Conservation (phyloP, 108 stramenopile species). For the Stephanodiscus minutulus region DNA sequence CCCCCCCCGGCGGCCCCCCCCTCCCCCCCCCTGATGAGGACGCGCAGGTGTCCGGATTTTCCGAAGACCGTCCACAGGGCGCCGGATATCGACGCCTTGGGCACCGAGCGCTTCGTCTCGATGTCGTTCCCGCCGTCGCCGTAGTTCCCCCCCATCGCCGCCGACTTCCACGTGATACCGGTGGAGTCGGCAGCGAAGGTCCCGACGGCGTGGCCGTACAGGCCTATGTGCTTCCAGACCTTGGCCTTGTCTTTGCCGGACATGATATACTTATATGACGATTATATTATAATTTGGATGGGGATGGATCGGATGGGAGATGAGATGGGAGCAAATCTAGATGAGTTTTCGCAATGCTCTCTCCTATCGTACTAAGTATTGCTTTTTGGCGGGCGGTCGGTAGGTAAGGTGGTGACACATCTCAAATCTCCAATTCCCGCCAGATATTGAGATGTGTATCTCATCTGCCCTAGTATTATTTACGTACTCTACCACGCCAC, state of each 20-base stretch:
- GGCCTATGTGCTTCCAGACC: conserved; percentile 87
- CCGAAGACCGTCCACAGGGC: conserved; percentile 87
- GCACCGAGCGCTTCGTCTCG: conserved; percentile 50
- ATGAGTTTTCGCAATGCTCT: too few species aligned
- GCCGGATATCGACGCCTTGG: conserved; percentile 45
- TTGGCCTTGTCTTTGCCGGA: conserved; percentile 3
- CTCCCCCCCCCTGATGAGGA: conserved; percentile 48
- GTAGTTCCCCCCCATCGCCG: conserved; percentile 39
- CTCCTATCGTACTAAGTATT: too few species aligned
- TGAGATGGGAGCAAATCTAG: too few species aligned
- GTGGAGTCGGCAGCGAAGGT: conserved; percentile 68
- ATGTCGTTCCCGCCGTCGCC: conserved; percentile 41
- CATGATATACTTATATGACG: not conserved
- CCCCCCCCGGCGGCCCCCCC: too few species aligned
- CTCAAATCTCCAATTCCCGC: too few species aligned
- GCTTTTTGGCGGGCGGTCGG: too few species aligned
- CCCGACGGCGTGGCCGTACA: conserved; percentile 87
- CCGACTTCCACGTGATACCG: conserved; percentile 83
- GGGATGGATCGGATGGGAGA: too few species aligned
- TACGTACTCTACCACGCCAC: too few species aligned
- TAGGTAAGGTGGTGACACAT: too few species aligned
- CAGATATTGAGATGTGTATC: too few species aligned
- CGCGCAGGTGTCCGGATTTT: conserved; percentile 70
- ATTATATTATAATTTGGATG: too few species aligned
- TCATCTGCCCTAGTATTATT: too few species aligned